A percentile compares a stretch with the other conserved stretches of the same genome.
Evolutionary conservation across 2,329 filamentous ascomycete species (phyloP).

Genomic region (Colletotrichum higginsianum): DNA sequence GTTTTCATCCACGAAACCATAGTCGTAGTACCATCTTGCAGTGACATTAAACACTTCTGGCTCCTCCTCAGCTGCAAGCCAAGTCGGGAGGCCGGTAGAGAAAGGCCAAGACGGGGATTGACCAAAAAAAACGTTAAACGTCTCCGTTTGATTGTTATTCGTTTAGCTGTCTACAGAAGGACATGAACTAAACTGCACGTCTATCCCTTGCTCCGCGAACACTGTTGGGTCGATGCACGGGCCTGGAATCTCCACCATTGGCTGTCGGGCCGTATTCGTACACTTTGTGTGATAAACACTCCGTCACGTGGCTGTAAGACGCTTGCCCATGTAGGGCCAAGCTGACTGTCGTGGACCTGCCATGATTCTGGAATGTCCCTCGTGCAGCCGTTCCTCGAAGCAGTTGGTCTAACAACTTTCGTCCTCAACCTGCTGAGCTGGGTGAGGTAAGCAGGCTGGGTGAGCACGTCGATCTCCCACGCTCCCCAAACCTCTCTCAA

Average conservation of each 20-base stretch:
- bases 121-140: neutral
- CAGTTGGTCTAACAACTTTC: slow-evolving; percentile 12
- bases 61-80: slow-evolving; percentile 19
- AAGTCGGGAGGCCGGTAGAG: slow-evolving; percentile 17
- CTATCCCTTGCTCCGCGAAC: no score
- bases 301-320: neutral
- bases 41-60: neutral
- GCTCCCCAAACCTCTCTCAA: neutral
- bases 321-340: neutral
- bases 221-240: neutral
- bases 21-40: neutral
- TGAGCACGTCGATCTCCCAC: neutral
- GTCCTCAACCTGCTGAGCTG: neutral
- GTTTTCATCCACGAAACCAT: neutral
- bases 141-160: neutral
- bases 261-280: neutral
- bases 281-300: neutral
- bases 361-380: slow-evolving; percentile 20
- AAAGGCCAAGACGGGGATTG: slow-evolving; percentile 22
- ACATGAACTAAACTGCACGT: neutral
- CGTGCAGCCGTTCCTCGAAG: slow-evolving; percentile 13
- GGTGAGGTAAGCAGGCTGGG: slow-evolving; percentile 5
- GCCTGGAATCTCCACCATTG: neutral
- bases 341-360: neutral
- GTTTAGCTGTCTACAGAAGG: no score